phyloP scores from a whole-genome alignment of 495 filamentous ascomycete species.

The Astrothelium macrocarpum region DNA sequence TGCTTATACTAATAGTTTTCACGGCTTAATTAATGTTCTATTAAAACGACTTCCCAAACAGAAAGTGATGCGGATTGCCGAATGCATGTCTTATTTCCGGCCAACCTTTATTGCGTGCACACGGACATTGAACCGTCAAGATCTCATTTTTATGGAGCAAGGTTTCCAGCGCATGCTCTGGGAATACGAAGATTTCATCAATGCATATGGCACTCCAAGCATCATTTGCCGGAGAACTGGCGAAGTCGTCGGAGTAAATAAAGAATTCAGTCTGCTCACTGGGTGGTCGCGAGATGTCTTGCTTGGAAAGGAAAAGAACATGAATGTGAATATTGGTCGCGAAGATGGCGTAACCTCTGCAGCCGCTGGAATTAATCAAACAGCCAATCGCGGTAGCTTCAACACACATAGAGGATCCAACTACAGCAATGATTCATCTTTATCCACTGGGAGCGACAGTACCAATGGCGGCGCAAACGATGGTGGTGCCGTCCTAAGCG shows the following conservation, averaged over 20 bases:
- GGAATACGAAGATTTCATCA: constrained; percentile 87
- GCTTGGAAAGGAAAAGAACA: constrained; percentile 76
- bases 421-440: constrained; percentile 10
- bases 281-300: constrained; percentile 91
- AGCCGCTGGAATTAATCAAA: constrained; percentile 25
- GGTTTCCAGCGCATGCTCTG: constrained; percentile 86
- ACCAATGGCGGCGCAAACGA: constrained; percentile 9
- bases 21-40: constrained; percentile 74
- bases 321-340: constrained; percentile 71
- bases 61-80: constrained; percentile 68
- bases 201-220: constrained; percentile 75
- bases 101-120: constrained; percentile 88
- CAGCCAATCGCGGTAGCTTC: constrained; percentile 30
- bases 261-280: constrained; percentile 88
- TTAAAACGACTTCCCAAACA: constrained; percentile 62
- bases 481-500: neutral
- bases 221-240: constrained; percentile 87
- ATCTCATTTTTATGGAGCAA: constrained; percentile 95
- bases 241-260: constrained; percentile 83
- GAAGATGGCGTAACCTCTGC: constrained; percentile 19
- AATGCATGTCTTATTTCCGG: constrained; percentile 77
- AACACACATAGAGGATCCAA: constrained; percentile 38
- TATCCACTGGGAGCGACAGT: constrained; percentile 2
- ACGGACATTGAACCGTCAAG: constrained; percentile 68
- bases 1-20: constrained; percentile 79